Conservation (phyloP, 2,329 filamentous ascomycete species). For the Dactylella cylindrospora region DNA sequence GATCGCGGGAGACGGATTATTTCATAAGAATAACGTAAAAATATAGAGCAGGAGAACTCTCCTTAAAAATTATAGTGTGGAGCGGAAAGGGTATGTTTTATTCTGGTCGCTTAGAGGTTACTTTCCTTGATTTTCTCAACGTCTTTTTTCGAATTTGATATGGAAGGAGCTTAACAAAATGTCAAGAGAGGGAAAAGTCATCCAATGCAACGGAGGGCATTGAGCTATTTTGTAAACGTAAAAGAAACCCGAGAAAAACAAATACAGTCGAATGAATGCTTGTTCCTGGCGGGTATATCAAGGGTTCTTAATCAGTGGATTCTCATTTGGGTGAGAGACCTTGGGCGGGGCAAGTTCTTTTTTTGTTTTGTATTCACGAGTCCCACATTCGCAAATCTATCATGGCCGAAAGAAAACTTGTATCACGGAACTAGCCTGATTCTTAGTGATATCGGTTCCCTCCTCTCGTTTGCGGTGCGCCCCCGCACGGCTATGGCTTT, state of each 20-base stretch:
- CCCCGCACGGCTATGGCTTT: conserved; percentile 22
- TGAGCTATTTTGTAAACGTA: conserved; percentile 33
- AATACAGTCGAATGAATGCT: conserved; percentile 19
- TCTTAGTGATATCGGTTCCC: too few relatives aligned
- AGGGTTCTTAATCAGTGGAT: conserved; percentile 42
- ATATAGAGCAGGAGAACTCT: conserved; percentile 6
- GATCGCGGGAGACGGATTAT: conserved; percentile 26
- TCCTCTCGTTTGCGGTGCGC: conserved; percentile 11
- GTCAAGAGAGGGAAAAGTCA: not conserved
- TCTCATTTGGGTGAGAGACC: too few relatives aligned
- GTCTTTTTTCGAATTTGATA: conserved; percentile 5
- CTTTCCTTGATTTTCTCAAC: too few relatives aligned
- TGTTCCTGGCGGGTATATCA: conserved; percentile 37
- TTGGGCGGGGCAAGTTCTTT: too few relatives aligned
- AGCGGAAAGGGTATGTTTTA: not conserved
- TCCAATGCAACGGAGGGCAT: too few relatives aligned
- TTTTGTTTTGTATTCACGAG: too few relatives aligned
- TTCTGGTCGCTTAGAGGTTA: not conserved
- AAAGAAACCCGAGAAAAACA: conserved; percentile 17
- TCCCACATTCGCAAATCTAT: too few relatives aligned
- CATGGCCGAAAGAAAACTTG: too few relatives aligned
- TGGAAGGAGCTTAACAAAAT: conserved; percentile 1
- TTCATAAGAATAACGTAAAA: conserved; percentile 43
- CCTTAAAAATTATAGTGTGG: too few relatives aligned
- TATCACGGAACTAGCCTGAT: too few relatives aligned